A percentile compares a stretch with the other conserved stretches of the same genome.
Evolutionary conservation across 176 grass and related monocot genomes (phyloP).

Genomic region (Poa annua): DNA sequence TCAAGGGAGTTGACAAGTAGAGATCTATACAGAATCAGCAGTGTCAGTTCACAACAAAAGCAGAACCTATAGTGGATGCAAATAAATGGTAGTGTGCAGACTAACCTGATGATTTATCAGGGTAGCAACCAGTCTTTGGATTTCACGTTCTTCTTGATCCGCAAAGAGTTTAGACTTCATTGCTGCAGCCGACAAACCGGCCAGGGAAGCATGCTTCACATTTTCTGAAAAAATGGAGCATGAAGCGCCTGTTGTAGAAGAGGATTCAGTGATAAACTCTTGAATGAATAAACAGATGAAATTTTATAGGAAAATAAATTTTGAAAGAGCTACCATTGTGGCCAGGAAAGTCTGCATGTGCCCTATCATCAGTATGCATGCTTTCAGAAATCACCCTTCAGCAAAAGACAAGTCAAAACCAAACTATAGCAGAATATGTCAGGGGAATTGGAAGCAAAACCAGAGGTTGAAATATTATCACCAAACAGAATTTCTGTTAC

Average conservation of each 20-base stretch:
- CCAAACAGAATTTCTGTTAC: not conserved
- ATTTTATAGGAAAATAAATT: not conserved
- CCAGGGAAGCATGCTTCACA: conserved; percentile 68
- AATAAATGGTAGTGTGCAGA: not conserved
- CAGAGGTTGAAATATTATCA: not conserved
- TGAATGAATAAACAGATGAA: conserved; percentile 14
- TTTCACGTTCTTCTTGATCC: conserved; percentile 96
- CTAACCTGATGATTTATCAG: conserved; percentile 90
- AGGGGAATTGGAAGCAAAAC: conserved; percentile 26
- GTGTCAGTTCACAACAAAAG: conserved; percentile 6
- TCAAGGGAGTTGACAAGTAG: not conserved
- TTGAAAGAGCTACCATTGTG: conserved; percentile 60
- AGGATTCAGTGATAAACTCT: conserved; percentile 24
- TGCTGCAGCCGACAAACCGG: conserved; percentile 81
- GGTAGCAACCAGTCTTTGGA: conserved; percentile 84
- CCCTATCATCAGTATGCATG: conserved; percentile 54
- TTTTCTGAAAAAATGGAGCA: conserved; percentile 59
- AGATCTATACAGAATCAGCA: conserved; percentile 18
- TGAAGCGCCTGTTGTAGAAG: conserved; percentile 47
- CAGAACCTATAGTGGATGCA: not conserved
- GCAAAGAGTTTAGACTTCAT: conserved; percentile 96
- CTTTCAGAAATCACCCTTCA: conserved; percentile 71
- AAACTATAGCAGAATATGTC: conserved; percentile 9
- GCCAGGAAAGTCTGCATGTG: conserved; percentile 44
- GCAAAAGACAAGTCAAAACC: conserved; percentile 43